Conservation (phyloP, 164 flowering plant species). For the Vitis rupestris region DNA sequence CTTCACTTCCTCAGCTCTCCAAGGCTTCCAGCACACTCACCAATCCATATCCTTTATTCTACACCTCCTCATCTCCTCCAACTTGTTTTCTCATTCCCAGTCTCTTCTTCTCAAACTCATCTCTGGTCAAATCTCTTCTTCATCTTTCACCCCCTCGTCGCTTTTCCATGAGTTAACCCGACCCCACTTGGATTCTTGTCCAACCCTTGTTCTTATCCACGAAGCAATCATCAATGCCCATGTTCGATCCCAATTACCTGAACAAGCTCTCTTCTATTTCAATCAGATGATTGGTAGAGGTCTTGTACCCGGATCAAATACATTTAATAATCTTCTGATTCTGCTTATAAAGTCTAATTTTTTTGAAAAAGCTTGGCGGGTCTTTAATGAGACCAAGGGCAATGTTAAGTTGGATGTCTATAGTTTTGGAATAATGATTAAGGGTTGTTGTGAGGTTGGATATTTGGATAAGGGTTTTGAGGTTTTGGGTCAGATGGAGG, state of each 20-base stretch:
- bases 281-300: constrained; percentile 39
- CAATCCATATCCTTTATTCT: constrained; percentile 38
- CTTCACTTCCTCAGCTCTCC: constrained; percentile 36
- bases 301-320: constrained; percentile 33
- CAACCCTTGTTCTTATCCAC: constrained; percentile 17
- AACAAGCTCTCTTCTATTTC: constrained; percentile 40
- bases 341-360: constrained; percentile 28
- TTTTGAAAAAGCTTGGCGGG: constrained; percentile 41
- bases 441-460: constrained; percentile 56
- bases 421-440: constrained; percentile 67
- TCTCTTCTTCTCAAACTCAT: constrained; percentile 39
- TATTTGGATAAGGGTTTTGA: constrained; percentile 48
- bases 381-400: constrained; percentile 33
- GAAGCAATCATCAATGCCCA: constrained; percentile 43
- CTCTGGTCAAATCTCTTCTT: constrained; percentile 33
- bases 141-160: constrained; percentile 31
- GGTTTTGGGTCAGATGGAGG: constrained; percentile 37
- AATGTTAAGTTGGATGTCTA: constrained; percentile 41
- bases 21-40: constrained; percentile 37
- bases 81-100: constrained; percentile 38
- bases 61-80: constrained; percentile 41
- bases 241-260: constrained; percentile 32
- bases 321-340: constrained; percentile 41
- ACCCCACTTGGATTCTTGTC: constrained; percentile 4
- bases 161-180: constrained; percentile 34